Evolutionary conservation across 768 basidiomycete species (phyloP), one percentile per base, ranked within the genome.

Genomic region (Amanita pseudoporphyria): DNA sequence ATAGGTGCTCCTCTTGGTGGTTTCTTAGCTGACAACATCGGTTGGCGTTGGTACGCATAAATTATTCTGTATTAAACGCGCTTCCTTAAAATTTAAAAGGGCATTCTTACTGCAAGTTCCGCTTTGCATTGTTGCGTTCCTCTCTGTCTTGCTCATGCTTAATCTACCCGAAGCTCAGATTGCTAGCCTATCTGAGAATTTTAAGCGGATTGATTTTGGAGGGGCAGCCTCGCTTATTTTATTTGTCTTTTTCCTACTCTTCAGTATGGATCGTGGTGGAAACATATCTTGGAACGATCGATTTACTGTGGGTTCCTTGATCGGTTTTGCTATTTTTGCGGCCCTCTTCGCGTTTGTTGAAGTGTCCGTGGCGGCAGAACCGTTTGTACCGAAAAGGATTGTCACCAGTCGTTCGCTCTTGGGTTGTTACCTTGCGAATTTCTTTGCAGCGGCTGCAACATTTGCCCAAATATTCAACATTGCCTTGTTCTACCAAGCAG

Each of bases 1-100:
- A 65, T 69, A 0, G 83, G 83, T 9, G 81, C 81, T 2, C 81
- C 82, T 2, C 60, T 82, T 0, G 82, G 82, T 9, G 82, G 82
- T 5, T 69, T 77, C 35, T 63, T 86, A 2, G 71, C 77, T 1
- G 82, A 84, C 56, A 76, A 64, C 9, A 74, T 82, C 36, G 81
- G 82, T 4, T 85, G 83, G 83, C 62, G 82, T 60, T 83, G 82
- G 79, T 77, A 45, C 7, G 59, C 54, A 9, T 22, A 38, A 37
- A 18, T 21, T 3, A 10, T 9, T 31, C 28, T 32, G 9, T 14
- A 26, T 30, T 5, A 3, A 12, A 10, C 12, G 24, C 16, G 21
- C 30, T 31, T 19, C 2, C 45, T 39, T 24, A 39, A 21, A 24
- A 22, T 2, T 19, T 30, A 12, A 9, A 36, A 78, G 76, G 78